These are phyloP conservation scores for Priceomyces carsonii DNA, from an alignment of 805 yeast genomes.

Conservation along the genomic window DNA sequence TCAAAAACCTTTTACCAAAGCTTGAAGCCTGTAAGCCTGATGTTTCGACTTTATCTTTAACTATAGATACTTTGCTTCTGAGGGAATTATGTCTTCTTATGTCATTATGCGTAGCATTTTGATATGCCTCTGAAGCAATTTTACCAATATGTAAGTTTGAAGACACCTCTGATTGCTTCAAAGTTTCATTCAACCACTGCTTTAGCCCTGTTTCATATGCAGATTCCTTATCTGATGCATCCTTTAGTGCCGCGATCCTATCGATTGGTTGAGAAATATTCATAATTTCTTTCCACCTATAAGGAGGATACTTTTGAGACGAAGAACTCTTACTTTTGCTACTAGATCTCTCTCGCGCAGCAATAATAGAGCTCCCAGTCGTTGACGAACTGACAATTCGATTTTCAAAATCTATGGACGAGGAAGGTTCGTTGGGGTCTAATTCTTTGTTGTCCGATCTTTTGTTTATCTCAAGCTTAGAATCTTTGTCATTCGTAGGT, in stretches of 20 bases:
- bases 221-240: conserved; percentile 42
- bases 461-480: too few relatives aligned
- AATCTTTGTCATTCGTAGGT: too few relatives aligned
- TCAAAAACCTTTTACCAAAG: conserved; percentile 55
- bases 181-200: conserved; percentile 53
- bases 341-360: too few relatives aligned
- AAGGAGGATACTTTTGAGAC: conserved; percentile 33
- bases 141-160: conserved; percentile 48
- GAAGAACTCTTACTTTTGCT: conserved; percentile 3
- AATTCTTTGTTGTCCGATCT: too few relatives aligned
- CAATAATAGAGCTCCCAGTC: too few relatives aligned
- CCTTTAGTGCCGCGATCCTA: conserved; percentile 42
- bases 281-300: conserved; percentile 44
- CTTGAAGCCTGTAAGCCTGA: conserved; percentile 51
- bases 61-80: conserved; percentile 48
- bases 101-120: conserved; percentile 59
- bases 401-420: too few relatives aligned
- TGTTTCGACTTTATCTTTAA: conserved; percentile 50
- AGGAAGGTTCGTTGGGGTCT: too few relatives aligned
- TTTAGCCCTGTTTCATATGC: conserved; percentile 58
- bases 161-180: conserved; percentile 34
- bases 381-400: too few relatives aligned
- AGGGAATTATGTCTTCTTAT: conserved; percentile 51
- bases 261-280: conserved; percentile 40
- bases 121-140: conserved; percentile 65